Percentiles rank a stretch among this genome's conserved stretches.
These are phyloP conservation scores for Geotrichum candidum DNA, from an alignment of 1,139 yeast genomes.

Conservation along the genomic window DNA sequence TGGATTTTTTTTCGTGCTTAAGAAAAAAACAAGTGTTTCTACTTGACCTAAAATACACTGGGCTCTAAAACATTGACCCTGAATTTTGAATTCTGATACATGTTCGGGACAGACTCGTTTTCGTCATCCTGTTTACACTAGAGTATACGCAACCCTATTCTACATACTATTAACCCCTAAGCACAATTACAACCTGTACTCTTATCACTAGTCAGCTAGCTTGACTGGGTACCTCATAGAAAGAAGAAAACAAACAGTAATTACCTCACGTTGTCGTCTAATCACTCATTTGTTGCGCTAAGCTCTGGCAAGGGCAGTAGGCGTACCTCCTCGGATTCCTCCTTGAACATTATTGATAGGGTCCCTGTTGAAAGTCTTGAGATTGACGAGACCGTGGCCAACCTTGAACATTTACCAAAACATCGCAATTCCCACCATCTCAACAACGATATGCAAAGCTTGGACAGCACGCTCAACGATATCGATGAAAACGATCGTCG, in stretches of 20 bases:
- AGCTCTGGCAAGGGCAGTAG: conserved; percentile 1
- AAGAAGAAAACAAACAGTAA: no score
- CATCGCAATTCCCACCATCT: background rate
- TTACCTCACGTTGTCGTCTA: conserved; percentile 4
- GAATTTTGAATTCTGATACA: background rate
- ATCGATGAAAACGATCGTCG: background rate
- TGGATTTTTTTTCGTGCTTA: no score
- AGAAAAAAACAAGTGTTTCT: no score
- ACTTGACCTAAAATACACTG: background rate
- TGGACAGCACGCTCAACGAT: background rate
- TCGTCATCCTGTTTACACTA: background rate
- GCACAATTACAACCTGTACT: background rate
- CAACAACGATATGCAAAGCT: background rate
- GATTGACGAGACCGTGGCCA: conserved; percentile 20
- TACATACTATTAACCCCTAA: background rate
- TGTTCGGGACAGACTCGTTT: background rate
- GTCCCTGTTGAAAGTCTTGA: conserved; percentile 19
- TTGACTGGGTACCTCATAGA: background rate
- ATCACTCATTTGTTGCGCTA: conserved; percentile 8
- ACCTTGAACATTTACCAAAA: background rate
- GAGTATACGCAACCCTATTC: background rate
- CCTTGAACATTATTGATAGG: background rate
- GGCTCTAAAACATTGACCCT: background rate
- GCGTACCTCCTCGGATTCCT: background rate
- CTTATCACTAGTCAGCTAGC: background rate